phyloP scores from a whole-genome alignment of 129 eudicot genomes.

The Flaveria linearis region DNA sequence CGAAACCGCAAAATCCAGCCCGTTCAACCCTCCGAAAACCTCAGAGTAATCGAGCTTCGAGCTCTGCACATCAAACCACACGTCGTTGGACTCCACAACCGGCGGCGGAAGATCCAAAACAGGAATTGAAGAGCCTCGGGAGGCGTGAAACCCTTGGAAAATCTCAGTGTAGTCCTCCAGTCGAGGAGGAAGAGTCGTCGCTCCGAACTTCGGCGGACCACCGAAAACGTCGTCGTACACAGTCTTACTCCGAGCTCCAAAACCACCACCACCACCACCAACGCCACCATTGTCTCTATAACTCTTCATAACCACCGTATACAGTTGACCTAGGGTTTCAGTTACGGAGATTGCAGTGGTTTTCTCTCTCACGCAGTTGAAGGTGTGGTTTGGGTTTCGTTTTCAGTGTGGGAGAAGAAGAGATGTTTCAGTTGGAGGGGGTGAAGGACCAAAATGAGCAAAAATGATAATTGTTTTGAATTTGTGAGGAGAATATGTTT shows the following conservation, averaged over 20 bases:
- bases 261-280: conserved; percentile 24
- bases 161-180: conserved; percentile 84
- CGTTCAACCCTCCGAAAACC: conserved; percentile 61
- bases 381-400: conserved; percentile 31
- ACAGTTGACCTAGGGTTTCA: conserved; percentile 35
- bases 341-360: background rate
- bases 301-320: conserved; percentile 27
- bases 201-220: conserved; percentile 67
- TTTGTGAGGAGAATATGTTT: too few relatives aligned
- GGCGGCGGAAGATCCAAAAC: conserved; percentile 72
- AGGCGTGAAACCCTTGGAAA: conserved; percentile 77
- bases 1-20: conserved; percentile 54
- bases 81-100: conserved; percentile 32
- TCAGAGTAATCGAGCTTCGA: conserved; percentile 63
- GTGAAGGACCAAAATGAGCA: conserved; percentile 40
- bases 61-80: conserved; percentile 50
- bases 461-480: conserved; percentile 2
- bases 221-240: conserved; percentile 91
- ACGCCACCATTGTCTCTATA: conserved; percentile 43
- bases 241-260: conserved; percentile 40
- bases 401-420: conserved; percentile 22
- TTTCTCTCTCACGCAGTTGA: conserved; percentile 39
- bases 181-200: conserved; percentile 75
- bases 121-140: conserved; percentile 83
- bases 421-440: conserved; percentile 40